phyloP scores from a whole-genome alignment of 2,329 filamentous ascomycete genomes.

The Trichophyton benhamiae region DNA sequence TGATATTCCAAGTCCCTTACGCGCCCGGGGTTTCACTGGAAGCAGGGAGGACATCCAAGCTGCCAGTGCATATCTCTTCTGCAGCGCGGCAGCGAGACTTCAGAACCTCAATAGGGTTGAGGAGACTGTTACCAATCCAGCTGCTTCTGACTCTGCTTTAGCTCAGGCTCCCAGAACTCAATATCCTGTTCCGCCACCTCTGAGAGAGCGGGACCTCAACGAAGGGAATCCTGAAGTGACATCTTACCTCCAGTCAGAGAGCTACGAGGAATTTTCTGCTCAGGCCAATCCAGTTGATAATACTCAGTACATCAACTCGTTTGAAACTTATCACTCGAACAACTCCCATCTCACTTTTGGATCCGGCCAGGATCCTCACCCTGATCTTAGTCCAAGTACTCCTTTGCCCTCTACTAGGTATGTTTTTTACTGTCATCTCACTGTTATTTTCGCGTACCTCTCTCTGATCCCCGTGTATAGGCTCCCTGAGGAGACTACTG shows the following conservation, averaged over 20 bases:
- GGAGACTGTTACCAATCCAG: neutral
- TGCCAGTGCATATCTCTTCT: neutral
- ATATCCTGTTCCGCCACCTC: neutral
- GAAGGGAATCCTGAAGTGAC: neutral
- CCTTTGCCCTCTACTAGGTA: neutral
- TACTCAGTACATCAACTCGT: neutral
- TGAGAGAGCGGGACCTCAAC: neutral
- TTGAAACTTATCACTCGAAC: constrained; percentile 3
- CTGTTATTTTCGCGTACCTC: neutral
- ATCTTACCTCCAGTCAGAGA: constrained; percentile 1
- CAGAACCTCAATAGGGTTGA: neutral
- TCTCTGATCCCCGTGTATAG: neutral
- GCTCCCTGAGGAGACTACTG: neutral
- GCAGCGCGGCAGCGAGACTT: neutral
- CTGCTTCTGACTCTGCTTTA: too few relatives aligned
- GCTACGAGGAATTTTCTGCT: neutral
- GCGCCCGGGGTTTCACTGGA: neutral
- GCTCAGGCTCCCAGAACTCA: neutral
- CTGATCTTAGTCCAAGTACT: neutral
- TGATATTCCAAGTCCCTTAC: neutral
- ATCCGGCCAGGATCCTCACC: neutral
- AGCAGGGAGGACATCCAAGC: neutral
- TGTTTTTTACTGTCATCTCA: neutral
- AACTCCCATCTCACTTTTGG: neutral
- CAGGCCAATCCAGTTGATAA: neutral